phyloP scores from a whole-genome alignment of 2,329 filamentous ascomycete genomes.

The Hypoxylon sp. region DNA sequence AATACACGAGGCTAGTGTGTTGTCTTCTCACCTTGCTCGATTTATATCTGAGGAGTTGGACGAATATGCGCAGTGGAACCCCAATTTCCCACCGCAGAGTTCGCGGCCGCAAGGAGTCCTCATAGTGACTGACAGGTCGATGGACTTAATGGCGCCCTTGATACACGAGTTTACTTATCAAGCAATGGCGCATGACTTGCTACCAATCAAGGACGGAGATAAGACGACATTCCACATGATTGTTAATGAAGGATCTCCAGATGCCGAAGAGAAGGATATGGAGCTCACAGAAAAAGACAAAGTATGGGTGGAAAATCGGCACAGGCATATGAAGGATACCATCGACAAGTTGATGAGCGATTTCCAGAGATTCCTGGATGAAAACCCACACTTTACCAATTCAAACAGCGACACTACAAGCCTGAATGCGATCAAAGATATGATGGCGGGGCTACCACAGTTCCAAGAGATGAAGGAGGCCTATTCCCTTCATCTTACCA shows the following conservation, averaged over 20 bases:
- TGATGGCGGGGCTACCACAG: constrained; percentile 93
- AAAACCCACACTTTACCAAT: constrained; percentile 93
- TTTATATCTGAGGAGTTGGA: constrained; percentile 95
- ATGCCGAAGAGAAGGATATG: constrained; percentile 88
- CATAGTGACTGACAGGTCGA: constrained; percentile 89
- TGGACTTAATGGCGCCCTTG: constrained; percentile 90
- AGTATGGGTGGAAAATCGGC: constrained; percentile 95
- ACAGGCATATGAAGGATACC: constrained; percentile 98
- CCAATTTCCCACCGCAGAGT: constrained; percentile 85
- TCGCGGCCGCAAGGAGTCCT: constrained; percentile 85
- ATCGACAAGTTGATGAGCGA: constrained; percentile 93
- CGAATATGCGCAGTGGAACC: constrained; percentile 86
- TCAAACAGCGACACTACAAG: constrained; percentile 78
- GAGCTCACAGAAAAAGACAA: constrained; percentile 92
- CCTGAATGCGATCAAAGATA: constrained; percentile 94
- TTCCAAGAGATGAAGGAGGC: constrained; percentile 97
- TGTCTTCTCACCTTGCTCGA: constrained; percentile 88
- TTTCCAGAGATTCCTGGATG: constrained; percentile 90
- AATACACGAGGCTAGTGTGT: constrained; percentile 87
- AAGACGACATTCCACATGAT: constrained; percentile 88
- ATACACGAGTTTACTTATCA: constrained; percentile 99
- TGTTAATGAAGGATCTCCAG: constrained; percentile 79
- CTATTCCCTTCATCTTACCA: constrained; percentile 93
- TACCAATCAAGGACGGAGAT: constrained; percentile 89
- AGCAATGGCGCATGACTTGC: constrained; percentile 94